Percentiles rank a stretch among this genome's conserved stretches.
phyloP scores from a whole-genome alignment of 345 rosid genomes.

The Geranium brycei region DNA sequence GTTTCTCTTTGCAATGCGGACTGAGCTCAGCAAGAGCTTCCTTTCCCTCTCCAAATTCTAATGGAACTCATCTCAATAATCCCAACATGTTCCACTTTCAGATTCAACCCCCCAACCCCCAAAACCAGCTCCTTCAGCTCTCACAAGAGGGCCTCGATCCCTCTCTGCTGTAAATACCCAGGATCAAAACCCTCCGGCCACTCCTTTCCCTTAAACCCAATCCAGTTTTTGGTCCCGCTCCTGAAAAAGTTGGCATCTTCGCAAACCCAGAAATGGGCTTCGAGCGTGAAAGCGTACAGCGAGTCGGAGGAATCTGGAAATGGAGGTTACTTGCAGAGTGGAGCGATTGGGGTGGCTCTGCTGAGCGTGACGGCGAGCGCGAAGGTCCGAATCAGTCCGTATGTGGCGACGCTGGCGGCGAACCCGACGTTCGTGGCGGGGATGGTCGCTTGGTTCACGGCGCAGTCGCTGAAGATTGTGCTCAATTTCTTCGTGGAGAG shows the following conservation, averaged over 20 bases:
- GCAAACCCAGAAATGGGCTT: background rate
- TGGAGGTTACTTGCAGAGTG: constrained; percentile 20
- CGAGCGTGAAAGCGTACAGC: background rate
- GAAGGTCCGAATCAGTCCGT: constrained; percentile 40
- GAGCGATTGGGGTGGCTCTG: constrained; percentile 55
- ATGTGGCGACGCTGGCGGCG: constrained; percentile 58
- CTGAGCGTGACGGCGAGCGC: no score
- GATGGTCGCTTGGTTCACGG: constrained; percentile 55
- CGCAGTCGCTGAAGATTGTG: constrained; percentile 60
- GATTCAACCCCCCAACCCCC: no score
- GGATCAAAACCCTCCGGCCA: no score
- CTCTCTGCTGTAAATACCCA: no score
- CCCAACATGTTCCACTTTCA: no score
- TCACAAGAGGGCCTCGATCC: no score
- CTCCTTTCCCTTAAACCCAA: background rate
- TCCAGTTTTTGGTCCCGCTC: no score
- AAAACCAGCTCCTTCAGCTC: no score
- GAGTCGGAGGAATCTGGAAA: constrained; percentile 1
- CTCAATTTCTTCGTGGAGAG: constrained; percentile 76
- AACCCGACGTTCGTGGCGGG: constrained; percentile 87
- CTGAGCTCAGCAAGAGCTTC: no score
- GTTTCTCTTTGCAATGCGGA: no score
- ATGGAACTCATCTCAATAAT: no score
- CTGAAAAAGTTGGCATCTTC: background rate
- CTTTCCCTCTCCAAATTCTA: no score